Evolutionary conservation across 176 grass and related monocot species (phyloP).

Genomic region (Rhynchospora pubera): DNA sequence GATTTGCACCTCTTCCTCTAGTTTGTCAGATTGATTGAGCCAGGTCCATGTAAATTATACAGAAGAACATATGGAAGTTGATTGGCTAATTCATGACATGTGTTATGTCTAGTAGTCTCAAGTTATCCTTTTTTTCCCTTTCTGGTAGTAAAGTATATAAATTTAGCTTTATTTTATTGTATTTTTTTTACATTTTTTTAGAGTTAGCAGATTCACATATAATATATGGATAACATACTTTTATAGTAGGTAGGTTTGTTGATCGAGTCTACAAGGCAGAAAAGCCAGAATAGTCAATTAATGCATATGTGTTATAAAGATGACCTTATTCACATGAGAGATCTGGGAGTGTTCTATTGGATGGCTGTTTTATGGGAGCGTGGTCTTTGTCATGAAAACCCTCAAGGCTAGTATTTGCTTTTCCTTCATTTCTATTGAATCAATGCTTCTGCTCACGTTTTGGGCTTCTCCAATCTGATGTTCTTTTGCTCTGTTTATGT

Average conservation of each 20-base stretch:
- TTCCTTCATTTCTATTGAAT: conserved; percentile 7
- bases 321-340: conserved; percentile 53
- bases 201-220: conserved; percentile 10
- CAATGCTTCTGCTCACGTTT: conserved; percentile 14
- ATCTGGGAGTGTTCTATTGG: conserved; percentile 66
- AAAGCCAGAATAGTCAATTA: conserved; percentile 28
- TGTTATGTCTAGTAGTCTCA: neutral
- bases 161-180: neutral
- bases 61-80: too few relatives aligned
- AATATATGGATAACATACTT: conserved; percentile 13
- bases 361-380: conserved; percentile 86
- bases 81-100: neutral
- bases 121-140: neutral
- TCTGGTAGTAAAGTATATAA: neutral
- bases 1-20: too few relatives aligned
- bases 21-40: too few relatives aligned
- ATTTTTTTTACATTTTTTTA: neutral
- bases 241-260: conserved; percentile 52
- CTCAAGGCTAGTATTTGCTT: conserved; percentile 48
- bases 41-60: too few relatives aligned
- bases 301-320: conserved; percentile 32
- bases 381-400: conserved; percentile 90
- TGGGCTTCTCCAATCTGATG: conserved; percentile 9
- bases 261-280: conserved; percentile 49
- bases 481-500: conserved; percentile 29